Conservation (phyloP, 2,329 filamentous ascomycete species). For the Elsinoe ampelina region DNA sequence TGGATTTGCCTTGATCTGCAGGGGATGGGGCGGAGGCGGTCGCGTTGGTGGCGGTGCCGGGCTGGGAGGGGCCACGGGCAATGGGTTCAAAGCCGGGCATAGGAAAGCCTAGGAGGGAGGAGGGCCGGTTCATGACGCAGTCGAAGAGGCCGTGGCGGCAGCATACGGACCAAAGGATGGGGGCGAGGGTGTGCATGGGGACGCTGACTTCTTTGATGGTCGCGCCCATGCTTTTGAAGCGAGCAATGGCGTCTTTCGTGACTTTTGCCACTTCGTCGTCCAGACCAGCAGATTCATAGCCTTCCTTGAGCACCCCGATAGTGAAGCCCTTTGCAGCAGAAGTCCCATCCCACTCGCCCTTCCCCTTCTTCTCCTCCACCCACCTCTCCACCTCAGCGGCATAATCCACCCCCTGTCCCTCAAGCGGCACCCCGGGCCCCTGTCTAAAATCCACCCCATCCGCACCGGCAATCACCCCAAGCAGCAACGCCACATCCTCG, state of each 20-base stretch:
- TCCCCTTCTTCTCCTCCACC: constrained; percentile 20
- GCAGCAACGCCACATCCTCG: constrained; percentile 33
- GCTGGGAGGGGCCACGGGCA: constrained; percentile 7
- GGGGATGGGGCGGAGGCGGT: not conserved
- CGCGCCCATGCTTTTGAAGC: constrained; percentile 35
- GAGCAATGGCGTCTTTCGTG: constrained; percentile 31
- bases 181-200: constrained; percentile 39
- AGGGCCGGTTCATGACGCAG: constrained; percentile 24
- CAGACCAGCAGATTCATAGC: constrained; percentile 32
- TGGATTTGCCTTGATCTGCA: not conserved
- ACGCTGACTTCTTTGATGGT: constrained; percentile 38
- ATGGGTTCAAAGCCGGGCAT: constrained; percentile 25
- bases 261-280: constrained; percentile 30
- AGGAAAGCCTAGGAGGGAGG: constrained; percentile 24
- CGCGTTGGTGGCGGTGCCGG: not conserved
- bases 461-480: constrained; percentile 36
- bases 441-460: constrained; percentile 38
- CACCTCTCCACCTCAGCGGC: constrained; percentile 21
- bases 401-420: constrained; percentile 31
- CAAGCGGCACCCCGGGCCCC: constrained; percentile 33
- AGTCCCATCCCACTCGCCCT: constrained; percentile 23
- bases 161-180: constrained; percentile 40
- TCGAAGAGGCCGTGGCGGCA: constrained; percentile 25
- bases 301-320: constrained; percentile 40
- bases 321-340: constrained; percentile 33